These are phyloP conservation scores for Gloeophyllum trabeum DNA, from an alignment of 768 basidiomycete genomes.

Conservation along the genomic window DNA sequence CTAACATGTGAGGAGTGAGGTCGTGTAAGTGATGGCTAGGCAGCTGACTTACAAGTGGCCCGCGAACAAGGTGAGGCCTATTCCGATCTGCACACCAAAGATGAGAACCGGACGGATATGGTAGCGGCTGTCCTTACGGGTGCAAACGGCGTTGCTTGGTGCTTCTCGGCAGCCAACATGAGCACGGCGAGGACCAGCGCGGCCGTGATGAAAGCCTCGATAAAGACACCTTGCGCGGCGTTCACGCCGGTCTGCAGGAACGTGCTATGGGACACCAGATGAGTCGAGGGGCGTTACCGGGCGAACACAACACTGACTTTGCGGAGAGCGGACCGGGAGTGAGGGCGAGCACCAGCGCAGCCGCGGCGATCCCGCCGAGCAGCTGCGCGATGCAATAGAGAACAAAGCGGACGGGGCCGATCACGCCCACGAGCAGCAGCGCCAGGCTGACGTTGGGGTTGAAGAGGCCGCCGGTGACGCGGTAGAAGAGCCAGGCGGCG, in stretches of 20 bases:
- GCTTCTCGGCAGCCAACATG: slow-evolving; percentile 67
- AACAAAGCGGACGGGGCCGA: slow-evolving; percentile 43
- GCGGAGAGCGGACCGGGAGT: slow-evolving; percentile 43
- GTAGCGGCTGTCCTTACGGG: slow-evolving; percentile 29
- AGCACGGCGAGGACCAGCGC: slow-evolving; percentile 51
- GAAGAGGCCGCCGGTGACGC: slow-evolving; percentile 53
- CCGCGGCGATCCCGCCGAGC: slow-evolving; percentile 45
- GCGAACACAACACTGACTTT: slow-evolving; percentile 27
- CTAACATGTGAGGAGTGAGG: slow-evolving; percentile 17
- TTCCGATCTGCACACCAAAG: slow-evolving; percentile 34
- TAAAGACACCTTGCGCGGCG: slow-evolving; percentile 49
- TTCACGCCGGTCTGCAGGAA: slow-evolving; percentile 33
- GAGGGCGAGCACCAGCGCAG: slow-evolving; percentile 41
- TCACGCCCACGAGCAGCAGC: slow-evolving; percentile 42
- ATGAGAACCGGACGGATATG: not conserved
- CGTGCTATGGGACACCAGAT: slow-evolving; percentile 25
- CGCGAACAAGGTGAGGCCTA: slow-evolving; percentile 54
- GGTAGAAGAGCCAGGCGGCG: slow-evolving; percentile 59
- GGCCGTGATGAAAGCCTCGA: slow-evolving; percentile 62
- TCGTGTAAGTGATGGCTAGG: not conserved
- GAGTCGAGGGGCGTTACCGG: slow-evolving; percentile 4
- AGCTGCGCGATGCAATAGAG: slow-evolving; percentile 55
- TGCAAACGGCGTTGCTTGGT: slow-evolving; percentile 51
- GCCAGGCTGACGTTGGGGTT: slow-evolving; percentile 55
- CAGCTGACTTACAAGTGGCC: slow-evolving; percentile 38